Base-by-base conservation (phyloP, 306 rosid genomes). In the Castanopsis chinensis region DNA sequence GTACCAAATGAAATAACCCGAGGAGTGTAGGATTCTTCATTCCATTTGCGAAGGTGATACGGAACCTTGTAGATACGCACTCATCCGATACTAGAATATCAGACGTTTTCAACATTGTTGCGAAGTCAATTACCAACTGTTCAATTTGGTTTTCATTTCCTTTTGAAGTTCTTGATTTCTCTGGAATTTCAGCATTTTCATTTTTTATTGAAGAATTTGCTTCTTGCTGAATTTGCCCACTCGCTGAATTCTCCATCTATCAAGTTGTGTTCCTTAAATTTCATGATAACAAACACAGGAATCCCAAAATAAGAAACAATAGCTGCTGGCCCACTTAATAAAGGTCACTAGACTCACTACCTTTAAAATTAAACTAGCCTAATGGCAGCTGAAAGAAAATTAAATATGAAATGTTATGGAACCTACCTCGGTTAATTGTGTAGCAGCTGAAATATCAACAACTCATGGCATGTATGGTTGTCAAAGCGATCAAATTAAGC, bases 1-100 rank as follows among this genome's bases (percentile, higher is more conserved):
- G 85, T 86, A 4, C 89, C 89, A 3, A 86, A 69, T 17, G 88
- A 85, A 76, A 85, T 73, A 55, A 76, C 75, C 14, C 41, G 76
- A 15, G 89, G 89, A 15, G 86, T 80, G 71, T 77, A 86, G 10
- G 82, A 78, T 65, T 86, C 53, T 8, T 45, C 25, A 21, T 73
- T 86, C 43, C 77, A 55, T 9, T 1, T 77, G 64, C 85, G 86
- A 23, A 86, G n/a, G 35, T 15, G 13, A 7, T 27, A 69, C 1
- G 86, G 86, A 9, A 86, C 86, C 57, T 3, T 69, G 54, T 77
- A 80, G 72, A 83, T 83, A 76, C 78, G 25, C 83, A 77, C 3
- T 86, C 83, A 0, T 3, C 3, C 0, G 56, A 56, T 2, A 68
- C 4, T 0, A 65, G 63, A 23, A 72, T 35, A 19, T 76, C 56